Base-by-base conservation (phyloP, 371 early-diverging fungal genomes). In the Mucor piriformis region DNA sequence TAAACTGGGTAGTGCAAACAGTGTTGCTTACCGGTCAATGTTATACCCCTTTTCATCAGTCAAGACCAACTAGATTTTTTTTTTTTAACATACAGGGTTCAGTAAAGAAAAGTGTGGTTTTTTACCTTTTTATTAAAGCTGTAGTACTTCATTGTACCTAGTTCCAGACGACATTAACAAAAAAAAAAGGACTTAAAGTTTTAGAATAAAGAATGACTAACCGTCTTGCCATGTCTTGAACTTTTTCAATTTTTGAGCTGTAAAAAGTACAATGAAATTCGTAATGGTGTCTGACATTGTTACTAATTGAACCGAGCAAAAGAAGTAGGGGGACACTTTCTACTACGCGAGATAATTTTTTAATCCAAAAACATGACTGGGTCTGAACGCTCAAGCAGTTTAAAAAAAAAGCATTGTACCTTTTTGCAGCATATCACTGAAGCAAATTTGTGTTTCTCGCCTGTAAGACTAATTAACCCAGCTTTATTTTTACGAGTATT, bases 161-260 rank as follows among this genome's bases (percentile, higher is more conserved):
- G n/a, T n/a, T n/a, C n/a, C n/a, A n/a, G n/a, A n/a, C n/a, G n/a
- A n/a, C n/a, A n/a, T n/a, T n/a, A n/a, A 49, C 10, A 61, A 50
- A 1, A 49, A 7, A 11, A 18, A 23, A 20, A 15, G 13, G n/a
- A 33, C n/a, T 27, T n/a, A n/a, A n/a, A 13, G 20, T 29, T 34
- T 2, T 7, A 32, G 25, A 29, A 23, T 23, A 18, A 47, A 15
- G 10, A 11, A 12, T 20, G 0, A 29, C 29, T 6, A 29, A 80
- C 86, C 87, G 63, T 86, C 87, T 54, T 84, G 85, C 85, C 85
- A 86, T 12, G 83, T 85, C 59, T 86, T 86, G 53, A 69, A 69
- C 51, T 86, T 86, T 59, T 85, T 86, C 6, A 53, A 60, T 54
- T 85, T 85, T 60, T 86, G 87, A 8, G 76, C 73, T 15, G 87